A percentile compares a stretch with the other conserved stretches of the same genome.
These are phyloP conservation scores for Breviolum minutum DNA, from an alignment of 73 alveolate species.

Conservation along the genomic window DNA sequence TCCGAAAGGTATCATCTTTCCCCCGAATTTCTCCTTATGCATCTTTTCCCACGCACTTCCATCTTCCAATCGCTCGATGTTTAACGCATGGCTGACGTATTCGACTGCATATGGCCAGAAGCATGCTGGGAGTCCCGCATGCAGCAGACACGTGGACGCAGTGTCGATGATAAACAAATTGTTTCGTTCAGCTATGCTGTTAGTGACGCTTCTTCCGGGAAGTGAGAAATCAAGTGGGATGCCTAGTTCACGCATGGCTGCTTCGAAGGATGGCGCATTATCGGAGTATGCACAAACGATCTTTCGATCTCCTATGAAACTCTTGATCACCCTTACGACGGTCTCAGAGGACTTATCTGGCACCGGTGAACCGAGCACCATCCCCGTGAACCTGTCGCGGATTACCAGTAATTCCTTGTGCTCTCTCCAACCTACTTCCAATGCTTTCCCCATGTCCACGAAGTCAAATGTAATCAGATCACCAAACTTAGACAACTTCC, in stretches of 20 bases:
- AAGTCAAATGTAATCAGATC: neutral
- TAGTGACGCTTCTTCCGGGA: neutral
- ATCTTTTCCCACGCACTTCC: neutral
- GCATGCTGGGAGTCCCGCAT: slow-evolving; percentile 12
- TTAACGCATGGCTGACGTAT: neutral
- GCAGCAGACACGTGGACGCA: neutral
- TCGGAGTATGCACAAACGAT: neutral
- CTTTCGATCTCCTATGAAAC: neutral
- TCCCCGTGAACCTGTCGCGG: neutral
- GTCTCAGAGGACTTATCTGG: neutral
- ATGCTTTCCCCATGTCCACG: neutral
- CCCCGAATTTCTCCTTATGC: neutral
- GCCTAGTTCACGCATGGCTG: neutral
- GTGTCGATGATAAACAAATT: neutral
- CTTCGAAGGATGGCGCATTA: neutral
- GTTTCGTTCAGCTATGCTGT: neutral
- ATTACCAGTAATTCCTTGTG: neutral
- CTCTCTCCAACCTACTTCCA: neutral
- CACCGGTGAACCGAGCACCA: neutral
- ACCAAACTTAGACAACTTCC: neutral
- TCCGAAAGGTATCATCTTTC: neutral
- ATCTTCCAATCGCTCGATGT: neutral
- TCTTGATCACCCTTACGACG: neutral
- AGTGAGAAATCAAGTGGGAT: neutral
- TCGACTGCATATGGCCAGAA: neutral